Conservation (phyloP, 371 early-diverging fungal species). For the Smittium mucronatum region DNA sequence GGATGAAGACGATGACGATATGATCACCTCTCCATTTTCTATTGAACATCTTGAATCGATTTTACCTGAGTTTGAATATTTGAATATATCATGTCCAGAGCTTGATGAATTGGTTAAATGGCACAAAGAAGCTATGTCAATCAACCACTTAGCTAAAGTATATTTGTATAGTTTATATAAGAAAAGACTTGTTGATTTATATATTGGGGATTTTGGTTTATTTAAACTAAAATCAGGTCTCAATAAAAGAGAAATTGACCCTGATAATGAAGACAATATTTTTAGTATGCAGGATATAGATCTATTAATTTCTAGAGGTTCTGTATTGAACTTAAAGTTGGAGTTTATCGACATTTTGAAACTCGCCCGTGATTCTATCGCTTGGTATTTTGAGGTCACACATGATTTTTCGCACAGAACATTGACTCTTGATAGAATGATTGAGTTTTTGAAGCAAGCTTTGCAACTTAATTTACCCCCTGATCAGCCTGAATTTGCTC, state of each 20-base stretch:
- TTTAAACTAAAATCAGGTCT: not conserved
- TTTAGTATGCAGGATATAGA: not conserved
- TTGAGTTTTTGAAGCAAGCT: conserved; percentile 16
- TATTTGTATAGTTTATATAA: not conserved
- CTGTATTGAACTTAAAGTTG: not conserved
- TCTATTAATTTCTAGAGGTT: not conserved
- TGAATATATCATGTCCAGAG: not conserved
- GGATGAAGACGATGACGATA: not conserved
- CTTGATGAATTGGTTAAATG: not conserved
- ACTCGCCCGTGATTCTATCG: not conserved
- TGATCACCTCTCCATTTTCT: not conserved
- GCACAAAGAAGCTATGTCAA: not conserved
- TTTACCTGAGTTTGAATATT: not conserved
- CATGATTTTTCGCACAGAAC: conserved; percentile 8
- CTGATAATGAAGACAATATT: not conserved
- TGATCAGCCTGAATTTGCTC: conserved; percentile 5
- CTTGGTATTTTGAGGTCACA: conserved; percentile 14
- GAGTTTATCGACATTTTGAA: not conserved
- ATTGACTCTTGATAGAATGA: conserved; percentile 14
- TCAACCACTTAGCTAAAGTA: not conserved
- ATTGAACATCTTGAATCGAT: not conserved
- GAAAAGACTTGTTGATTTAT: not conserved
- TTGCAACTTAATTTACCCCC: conserved; percentile 10
- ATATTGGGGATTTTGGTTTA: not conserved
- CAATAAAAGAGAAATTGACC: not conserved